phyloP scores from a whole-genome alignment of 164 flowering plant genomes.

The Tetrastigma voinierianum region DNA sequence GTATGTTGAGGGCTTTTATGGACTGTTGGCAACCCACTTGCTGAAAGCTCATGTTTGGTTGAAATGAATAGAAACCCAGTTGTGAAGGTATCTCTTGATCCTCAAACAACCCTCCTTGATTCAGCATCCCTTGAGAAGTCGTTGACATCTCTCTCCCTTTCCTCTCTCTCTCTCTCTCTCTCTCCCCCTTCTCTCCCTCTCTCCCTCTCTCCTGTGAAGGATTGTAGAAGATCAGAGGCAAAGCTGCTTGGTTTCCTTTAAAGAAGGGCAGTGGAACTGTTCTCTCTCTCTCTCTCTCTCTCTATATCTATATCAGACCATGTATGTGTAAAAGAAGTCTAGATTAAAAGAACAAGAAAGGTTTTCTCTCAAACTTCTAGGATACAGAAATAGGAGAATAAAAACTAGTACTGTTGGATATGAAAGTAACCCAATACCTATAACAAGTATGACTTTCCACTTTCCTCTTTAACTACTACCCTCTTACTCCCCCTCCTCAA shows the following conservation, averaged over 20 bases:
- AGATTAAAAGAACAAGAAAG: constrained; percentile 9
- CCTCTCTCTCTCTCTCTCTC: constrained; percentile 20
- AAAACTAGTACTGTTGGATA: not conserved
- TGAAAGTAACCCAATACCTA: constrained; percentile 18
- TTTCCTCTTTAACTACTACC: constrained; percentile 10
- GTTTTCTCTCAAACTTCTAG: constrained; percentile 9
- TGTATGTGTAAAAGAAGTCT: not conserved
- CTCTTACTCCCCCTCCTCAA: not conserved
- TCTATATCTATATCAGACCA: not conserved
- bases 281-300: not conserved
- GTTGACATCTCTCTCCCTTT: constrained; percentile 35
- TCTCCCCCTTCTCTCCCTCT: constrained; percentile 13
- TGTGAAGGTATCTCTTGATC: constrained; percentile 38
- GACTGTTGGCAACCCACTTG: constrained; percentile 27
- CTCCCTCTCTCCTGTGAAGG: not conserved
- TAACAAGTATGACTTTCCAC: constrained; percentile 14
- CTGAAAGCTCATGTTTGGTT: constrained; percentile 25
- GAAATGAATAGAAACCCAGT: constrained; percentile 39
- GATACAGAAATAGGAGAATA: not conserved
- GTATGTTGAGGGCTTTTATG: constrained; percentile 20
- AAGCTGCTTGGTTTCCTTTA: not conserved
- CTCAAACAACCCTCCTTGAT: constrained; percentile 47
- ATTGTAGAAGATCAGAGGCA: constrained; percentile 2
- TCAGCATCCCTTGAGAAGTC: constrained; percentile 32
- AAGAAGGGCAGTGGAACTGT: not conserved